A percentile compares a stretch with the other conserved stretches of the same genome.
These are phyloP conservation scores for Cladophialophora psammophila DNA, from an alignment of 2,329 filamentous ascomycete species.

Conservation along the genomic window DNA sequence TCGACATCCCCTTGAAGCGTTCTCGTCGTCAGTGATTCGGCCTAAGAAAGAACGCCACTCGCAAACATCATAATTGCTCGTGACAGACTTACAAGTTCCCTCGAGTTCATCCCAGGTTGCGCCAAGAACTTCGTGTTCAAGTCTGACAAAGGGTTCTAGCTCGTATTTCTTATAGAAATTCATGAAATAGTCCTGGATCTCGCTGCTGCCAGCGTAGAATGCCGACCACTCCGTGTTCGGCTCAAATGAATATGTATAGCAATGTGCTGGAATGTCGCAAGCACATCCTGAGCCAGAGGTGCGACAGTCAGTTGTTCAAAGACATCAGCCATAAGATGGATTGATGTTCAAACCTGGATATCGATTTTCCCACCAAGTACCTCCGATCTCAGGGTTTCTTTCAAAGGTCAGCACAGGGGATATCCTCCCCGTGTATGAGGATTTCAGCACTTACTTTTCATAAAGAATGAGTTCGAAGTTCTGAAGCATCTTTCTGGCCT, in stretches of 20 bases:
- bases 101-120: conserved; percentile 19
- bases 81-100: neutral
- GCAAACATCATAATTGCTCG: neutral
- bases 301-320: neutral
- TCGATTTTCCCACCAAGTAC: conserved; percentile 27
- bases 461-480: conserved; percentile 30
- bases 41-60: neutral
- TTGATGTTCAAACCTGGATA: conserved; percentile 11
- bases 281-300: conserved; percentile 8
- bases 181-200: conserved; percentile 44
- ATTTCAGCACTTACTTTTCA: conserved; percentile 19
- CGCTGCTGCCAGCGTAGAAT: conserved; percentile 38
- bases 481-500: conserved; percentile 21
- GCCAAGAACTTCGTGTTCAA: conserved; percentile 24
- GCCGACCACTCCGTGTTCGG: conserved; percentile 38
- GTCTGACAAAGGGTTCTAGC: conserved; percentile 10
- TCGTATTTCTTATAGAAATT: conserved; percentile 38
- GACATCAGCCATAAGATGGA: neutral
- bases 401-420: conserved; percentile 2
- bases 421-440: no score
- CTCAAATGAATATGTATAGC: conserved; percentile 32
- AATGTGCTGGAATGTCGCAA: conserved; percentile 48
- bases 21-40: neutral
- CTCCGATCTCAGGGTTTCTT: conserved; percentile 24
- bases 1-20: conserved; percentile 17